Conservation (phyloP, 2,329 filamentous ascomycete genomes). For the Plectosphaerella sp. region DNA sequence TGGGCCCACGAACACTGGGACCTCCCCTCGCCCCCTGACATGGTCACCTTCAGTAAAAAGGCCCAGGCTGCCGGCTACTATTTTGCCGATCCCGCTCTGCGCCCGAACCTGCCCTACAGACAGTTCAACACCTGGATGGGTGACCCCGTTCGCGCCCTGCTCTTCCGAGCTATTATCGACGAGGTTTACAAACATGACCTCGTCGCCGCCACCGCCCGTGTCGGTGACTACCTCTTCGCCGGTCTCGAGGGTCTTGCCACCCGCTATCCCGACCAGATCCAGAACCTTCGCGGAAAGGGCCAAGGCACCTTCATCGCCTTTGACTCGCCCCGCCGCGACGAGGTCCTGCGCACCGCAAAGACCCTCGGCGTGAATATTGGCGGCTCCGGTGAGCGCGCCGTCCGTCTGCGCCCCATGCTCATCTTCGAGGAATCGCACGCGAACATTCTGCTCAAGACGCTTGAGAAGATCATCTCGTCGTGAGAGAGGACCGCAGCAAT, state of each 20-base stretch:
- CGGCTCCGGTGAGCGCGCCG: conserved; percentile 69
- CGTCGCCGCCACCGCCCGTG: conserved; percentile 72
- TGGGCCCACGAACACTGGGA: conserved; percentile 97
- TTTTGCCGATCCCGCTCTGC: conserved; percentile 73
- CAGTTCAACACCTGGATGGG: conserved; percentile 99
- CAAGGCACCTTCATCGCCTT: conserved; percentile 92
- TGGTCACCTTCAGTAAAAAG: conserved; percentile 95
- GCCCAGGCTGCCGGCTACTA: conserved; percentile 92
- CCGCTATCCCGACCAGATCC: conserved; percentile 72
- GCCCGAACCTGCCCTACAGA: conserved; percentile 89
- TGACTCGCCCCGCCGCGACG: conserved; percentile 75
- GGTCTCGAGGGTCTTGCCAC: conserved; percentile 63
- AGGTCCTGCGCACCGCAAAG: conserved; percentile 77
- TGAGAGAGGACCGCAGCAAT: conserved; percentile 7
- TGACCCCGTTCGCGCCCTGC: conserved; percentile 76
- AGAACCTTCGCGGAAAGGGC: conserved; percentile 81
- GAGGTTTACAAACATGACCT: conserved; percentile 74
- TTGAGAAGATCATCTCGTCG: conserved; percentile 68
- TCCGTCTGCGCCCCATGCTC: conserved; percentile 83
- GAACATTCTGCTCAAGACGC: conserved; percentile 72
- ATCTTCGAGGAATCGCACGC: conserved; percentile 90
- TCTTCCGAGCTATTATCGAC: conserved; percentile 81
- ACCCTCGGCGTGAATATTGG: conserved; percentile 80
- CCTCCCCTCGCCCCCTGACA: conserved; percentile 74
- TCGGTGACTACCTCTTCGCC: conserved; percentile 73